Base-by-base conservation (phyloP, 192 early-diverging fungal species). In the Linnemannia elongata region DNA sequence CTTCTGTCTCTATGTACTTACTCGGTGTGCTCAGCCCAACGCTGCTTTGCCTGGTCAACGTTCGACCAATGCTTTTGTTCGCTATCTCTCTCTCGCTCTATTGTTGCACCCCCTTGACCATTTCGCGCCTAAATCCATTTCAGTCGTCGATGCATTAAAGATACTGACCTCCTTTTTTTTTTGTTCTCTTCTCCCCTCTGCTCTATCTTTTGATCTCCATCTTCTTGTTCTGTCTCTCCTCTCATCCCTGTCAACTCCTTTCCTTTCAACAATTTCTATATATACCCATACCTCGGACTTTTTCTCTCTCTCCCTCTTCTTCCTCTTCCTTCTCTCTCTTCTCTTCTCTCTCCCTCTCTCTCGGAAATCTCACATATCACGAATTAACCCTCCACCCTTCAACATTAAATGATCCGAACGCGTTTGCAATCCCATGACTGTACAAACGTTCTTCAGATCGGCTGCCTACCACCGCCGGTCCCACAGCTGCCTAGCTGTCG, bases 381-480 rank as follows among this genome's bases (percentile, higher is more conserved):
- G 3, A 54, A 35, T 41, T 49, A 18, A n/a, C 35, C 47, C 20
- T 12, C 60, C 68, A 41, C 27, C 41, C 27, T 35, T 10, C 35
- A 52, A 33, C 30, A n/a, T 2, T 35, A 27, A 27, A 57, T 75
- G 74, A 68, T 38, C 30, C 57, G 33, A 75, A 73, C 47, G 72
- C 38, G 52, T 1, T 52, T 41, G 17, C 9, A 68, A 30, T 15
- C 42, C 52, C 33, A 84, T 84, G 82, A 79, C 66, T 81, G n/a
- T 73, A n/a, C 44, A 68, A 54, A 27, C 39, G n/a, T n/a, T n/a
- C 30, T 75, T 33, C 80, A 87, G 85, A 78, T 75, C 85, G 39
- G 74, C 70, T 18, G 74, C 66, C 52, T 81, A 87, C 38, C 85
- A 87, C 35, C 85, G 85, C 52, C 85, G 85, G 69, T 81, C 85